Base-by-base conservation (phyloP, 306 rosid genomes). In the Oemleria cerasiformis region DNA sequence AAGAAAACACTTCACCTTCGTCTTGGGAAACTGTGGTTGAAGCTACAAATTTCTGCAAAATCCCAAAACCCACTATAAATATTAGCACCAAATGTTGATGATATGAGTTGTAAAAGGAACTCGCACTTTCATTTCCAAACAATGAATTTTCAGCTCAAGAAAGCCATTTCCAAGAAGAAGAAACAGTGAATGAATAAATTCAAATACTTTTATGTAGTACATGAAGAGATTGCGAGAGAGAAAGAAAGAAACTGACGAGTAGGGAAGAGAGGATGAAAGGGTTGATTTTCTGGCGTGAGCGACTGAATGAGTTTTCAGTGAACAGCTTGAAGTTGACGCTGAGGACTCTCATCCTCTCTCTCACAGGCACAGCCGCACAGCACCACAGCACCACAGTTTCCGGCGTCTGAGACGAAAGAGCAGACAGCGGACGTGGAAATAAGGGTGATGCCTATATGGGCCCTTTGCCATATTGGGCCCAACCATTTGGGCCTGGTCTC, bases 21-120 rank as follows among this genome's bases (percentile, higher is more conserved):
- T 58, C 68, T 74, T 68, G 67, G 19, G 39, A 71, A 9, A 6
- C 5, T 12, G 77, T 40, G 42, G 50, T 15, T 59, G 77, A 71
- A 47, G 30, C 80, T 20, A 36, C 60, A 53, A 51, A 19, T 8
- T 80, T 65, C 84, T 80, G 74, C 64, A 65, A 15, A 44, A 13
- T 10, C 5, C 9, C 39, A 65, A 25, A 25, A 25, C 1, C 30
- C 30, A 1, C 30, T 25, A 25, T 2, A 25, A 25, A 25, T 25
- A 25, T 25, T 25, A 25, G 30, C 30, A 25, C 5, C 51, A 48
- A 5, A 48, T 48, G n/a, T 12, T 48, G 51, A 48, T 48, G 15
- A 4, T 14, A 2, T 9, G 13, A 44, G 14, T 44, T 14, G 15
- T 5, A 44, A 4, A 9, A 44, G 0, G 13, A 14, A n/a, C n/a